Evolutionary conservation across 352 stramenopile species (phyloP).

Genomic region (Phytophthora ramorum): DNA sequence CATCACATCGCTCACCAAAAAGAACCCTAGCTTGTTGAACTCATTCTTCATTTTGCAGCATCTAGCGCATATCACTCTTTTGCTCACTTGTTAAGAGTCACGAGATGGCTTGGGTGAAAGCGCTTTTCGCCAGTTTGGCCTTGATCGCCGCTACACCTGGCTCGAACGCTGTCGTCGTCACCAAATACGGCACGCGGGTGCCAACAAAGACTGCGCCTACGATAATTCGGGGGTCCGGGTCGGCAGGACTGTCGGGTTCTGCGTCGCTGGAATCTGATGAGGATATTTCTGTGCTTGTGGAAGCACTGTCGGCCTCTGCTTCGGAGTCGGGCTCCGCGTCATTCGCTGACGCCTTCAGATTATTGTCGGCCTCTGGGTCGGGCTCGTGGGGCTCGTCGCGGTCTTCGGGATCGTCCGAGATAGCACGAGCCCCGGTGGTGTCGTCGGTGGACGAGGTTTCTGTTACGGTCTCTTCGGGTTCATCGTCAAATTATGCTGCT

Average conservation of each 20-base stretch:
- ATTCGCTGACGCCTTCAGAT: slow-evolving; percentile 20
- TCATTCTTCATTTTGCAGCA: slow-evolving; percentile 33
- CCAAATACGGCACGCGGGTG: slow-evolving; percentile 10
- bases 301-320: slow-evolving; percentile 7
- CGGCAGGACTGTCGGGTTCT: slow-evolving; percentile 5
- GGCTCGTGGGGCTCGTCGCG: not conserved
- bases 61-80: not conserved
- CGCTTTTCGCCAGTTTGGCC: slow-evolving; percentile 1
- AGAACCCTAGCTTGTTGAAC: not conserved
- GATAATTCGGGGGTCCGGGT: slow-evolving; percentile 4
- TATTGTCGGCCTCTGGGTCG: slow-evolving; percentile 5
- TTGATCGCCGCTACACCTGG: not conserved
- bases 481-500: slow-evolving; percentile 27
- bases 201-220: not conserved
- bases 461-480: slow-evolving; percentile 15
- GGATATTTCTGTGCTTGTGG: not conserved
- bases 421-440: not conserved
- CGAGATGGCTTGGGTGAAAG: slow-evolving; percentile 13
- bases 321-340: slow-evolving; percentile 4
- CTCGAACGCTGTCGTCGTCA: slow-evolving; percentile 10
- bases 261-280: not conserved
- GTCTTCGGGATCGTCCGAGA: not conserved
- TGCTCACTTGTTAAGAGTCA: not conserved
- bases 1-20: slow-evolving; percentile 15
- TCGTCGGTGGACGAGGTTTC: slow-evolving; percentile 10